Evolutionary conservation across 805 yeast species (phyloP).

Genomic region (Kodamaea restingae): DNA sequence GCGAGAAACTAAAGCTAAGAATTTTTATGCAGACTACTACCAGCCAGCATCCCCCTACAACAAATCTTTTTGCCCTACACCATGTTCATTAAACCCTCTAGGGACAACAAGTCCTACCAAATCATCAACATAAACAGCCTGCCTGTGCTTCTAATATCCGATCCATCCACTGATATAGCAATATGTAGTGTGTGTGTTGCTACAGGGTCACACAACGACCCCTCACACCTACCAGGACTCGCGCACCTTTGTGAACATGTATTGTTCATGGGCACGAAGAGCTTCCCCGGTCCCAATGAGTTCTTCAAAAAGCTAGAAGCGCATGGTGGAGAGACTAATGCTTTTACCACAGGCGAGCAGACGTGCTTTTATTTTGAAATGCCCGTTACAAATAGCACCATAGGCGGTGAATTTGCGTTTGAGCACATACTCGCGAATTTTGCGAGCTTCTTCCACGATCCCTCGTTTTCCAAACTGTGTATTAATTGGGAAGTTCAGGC

Average conservation of each 20-base stretch:
- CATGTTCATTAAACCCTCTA: constrained; percentile 23
- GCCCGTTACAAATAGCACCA: constrained; percentile 38
- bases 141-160: constrained; percentile 65
- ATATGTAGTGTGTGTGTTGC: constrained; percentile 73
- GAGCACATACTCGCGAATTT: constrained; percentile 47
- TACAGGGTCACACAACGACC: constrained; percentile 80
- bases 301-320: constrained; percentile 42
- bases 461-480: constrained; percentile 42
- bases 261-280: constrained; percentile 47
- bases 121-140: constrained; percentile 64
- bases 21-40: too few species aligned
- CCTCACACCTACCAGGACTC: constrained; percentile 64
- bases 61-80: too few species aligned
- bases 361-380: constrained; percentile 63
- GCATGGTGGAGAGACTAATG: constrained; percentile 60
- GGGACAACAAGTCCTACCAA: constrained; percentile 24
- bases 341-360: constrained; percentile 64
- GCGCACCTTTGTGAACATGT: constrained; percentile 91
- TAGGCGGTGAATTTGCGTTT: constrained; percentile 34
- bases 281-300: constrained; percentile 44
- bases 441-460: constrained; percentile 47
- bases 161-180: constrained; percentile 59
- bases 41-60: too few species aligned
- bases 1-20: too few species aligned
- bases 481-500: constrained; percentile 54